A percentile compares a stretch with the other conserved stretches of the same genome.
Conservation (phyloP, 371 early-diverging fungal genomes). For the Zychaea mexicana region DNA sequence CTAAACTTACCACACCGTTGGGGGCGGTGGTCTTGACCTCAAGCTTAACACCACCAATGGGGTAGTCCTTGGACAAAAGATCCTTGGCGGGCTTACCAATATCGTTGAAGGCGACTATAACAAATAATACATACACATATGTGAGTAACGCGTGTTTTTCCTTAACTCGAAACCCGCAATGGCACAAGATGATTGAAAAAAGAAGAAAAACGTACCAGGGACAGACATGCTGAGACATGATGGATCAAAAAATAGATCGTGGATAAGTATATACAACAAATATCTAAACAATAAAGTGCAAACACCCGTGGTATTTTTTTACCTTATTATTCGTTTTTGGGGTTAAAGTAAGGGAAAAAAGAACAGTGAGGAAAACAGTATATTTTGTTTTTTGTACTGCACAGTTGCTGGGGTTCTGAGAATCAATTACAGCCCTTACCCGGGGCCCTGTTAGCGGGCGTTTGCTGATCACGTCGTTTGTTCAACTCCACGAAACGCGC, state of each 20-base stretch:
- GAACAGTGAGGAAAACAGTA: not conserved
- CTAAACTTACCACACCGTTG: constrained; percentile 87
- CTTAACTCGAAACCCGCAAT: not conserved
- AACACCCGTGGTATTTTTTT: too few species aligned
- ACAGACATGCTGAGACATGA: constrained; percentile 21
- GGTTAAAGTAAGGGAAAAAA: not conserved
- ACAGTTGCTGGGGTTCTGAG: not conserved
- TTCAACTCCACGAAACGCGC: not conserved
- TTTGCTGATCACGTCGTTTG: not conserved
- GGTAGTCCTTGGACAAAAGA: constrained; percentile 95
- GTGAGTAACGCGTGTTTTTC: too few species aligned
- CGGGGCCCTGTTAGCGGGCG: not conserved
- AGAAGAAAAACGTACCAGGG: constrained; percentile 18
- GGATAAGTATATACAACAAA: not conserved
- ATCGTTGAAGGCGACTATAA: constrained; percentile 80
- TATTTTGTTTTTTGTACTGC: not conserved
- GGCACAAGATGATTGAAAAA: not conserved
- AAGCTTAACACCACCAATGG: constrained; percentile 91
- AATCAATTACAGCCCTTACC: not conserved
- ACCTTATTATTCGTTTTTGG: not conserved
- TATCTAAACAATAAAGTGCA: too few species aligned
- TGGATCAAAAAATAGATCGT: not conserved
- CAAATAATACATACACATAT: not conserved
- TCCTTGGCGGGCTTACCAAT: constrained; percentile 95
- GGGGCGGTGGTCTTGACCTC: constrained; percentile 95